phyloP scores from a whole-genome alignment of 176 grass and related monocot genomes.

The Sorghum bicolor region DNA sequence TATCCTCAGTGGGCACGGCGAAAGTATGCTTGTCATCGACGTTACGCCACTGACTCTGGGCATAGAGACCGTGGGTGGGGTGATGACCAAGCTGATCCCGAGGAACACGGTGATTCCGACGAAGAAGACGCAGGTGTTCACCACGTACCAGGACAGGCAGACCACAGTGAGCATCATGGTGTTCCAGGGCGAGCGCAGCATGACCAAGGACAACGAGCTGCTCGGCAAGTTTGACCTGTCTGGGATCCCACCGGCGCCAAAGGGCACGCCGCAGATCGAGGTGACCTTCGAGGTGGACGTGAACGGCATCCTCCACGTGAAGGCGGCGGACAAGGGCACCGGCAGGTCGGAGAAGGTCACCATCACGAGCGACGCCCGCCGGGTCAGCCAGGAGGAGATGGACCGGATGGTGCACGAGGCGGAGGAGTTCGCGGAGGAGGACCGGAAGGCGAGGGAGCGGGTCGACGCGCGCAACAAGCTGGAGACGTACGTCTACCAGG shows the following conservation, averaged over 20 bases:
- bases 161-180: background rate
- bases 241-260: background rate
- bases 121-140: background rate
- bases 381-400: background rate
- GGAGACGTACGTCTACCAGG: background rate
- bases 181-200: background rate
- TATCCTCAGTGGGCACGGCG: background rate
- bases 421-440: background rate
- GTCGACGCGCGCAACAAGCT: background rate
- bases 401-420: background rate
- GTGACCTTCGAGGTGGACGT: background rate
- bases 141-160: background rate
- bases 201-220: background rate
- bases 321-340: background rate
- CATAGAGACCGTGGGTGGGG: background rate
- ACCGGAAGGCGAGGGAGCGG: background rate
- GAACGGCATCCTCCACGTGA: background rate
- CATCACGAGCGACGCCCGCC: background rate
- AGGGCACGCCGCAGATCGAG: background rate
- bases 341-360: background rate
- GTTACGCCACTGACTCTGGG: background rate
- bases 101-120: background rate
- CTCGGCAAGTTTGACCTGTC: background rate
- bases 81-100: background rate
- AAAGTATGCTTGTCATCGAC: background rate